Percentiles rank a stretch among this genome's conserved stretches.
Conservation (phyloP, 768 basidiomycete genomes). For the Leccinum ochraceum region DNA sequence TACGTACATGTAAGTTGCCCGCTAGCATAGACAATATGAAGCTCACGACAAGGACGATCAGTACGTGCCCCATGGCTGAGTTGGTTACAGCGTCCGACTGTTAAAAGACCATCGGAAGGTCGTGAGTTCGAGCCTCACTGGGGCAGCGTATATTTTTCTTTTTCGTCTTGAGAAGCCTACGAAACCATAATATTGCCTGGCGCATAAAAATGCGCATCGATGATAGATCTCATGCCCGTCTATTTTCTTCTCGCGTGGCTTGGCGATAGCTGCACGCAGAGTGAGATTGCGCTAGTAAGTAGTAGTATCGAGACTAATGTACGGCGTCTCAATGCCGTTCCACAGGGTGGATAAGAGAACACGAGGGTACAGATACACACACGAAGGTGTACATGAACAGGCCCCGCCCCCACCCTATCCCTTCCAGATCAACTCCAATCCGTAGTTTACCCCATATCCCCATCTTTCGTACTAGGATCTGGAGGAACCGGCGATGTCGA, state of each 20-base stretch:
- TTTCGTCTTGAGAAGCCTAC: not conserved
- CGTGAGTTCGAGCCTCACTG: constrained; percentile 56
- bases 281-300: constrained; percentile 2
- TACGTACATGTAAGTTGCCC: too few species aligned
- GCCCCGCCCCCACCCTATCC: constrained; percentile 13
- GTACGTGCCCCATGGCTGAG: constrained; percentile 50
- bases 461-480: constrained; percentile 70
- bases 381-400: constrained; percentile 5
- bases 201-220: not conserved
- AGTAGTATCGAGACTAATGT: constrained; percentile 9
- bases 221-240: too few species aligned
- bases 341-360: constrained; percentile 10
- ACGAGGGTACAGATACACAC: constrained; percentile 12
- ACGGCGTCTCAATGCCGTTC: constrained; percentile 2
- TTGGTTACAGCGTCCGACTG: constrained; percentile 54
- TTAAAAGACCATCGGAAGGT: constrained; percentile 47
- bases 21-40: not conserved
- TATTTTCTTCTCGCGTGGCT: not conserved
- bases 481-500: constrained; percentile 48
- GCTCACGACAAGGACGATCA: not conserved
- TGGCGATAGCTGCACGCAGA: not conserved
- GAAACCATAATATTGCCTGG: not conserved
- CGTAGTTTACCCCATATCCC: constrained; percentile 63
- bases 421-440: constrained; percentile 38
- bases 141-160: constrained; percentile 37